phyloP scores from a whole-genome alignment of 495 filamentous ascomycete genomes.

The Penicillium manginii region DNA sequence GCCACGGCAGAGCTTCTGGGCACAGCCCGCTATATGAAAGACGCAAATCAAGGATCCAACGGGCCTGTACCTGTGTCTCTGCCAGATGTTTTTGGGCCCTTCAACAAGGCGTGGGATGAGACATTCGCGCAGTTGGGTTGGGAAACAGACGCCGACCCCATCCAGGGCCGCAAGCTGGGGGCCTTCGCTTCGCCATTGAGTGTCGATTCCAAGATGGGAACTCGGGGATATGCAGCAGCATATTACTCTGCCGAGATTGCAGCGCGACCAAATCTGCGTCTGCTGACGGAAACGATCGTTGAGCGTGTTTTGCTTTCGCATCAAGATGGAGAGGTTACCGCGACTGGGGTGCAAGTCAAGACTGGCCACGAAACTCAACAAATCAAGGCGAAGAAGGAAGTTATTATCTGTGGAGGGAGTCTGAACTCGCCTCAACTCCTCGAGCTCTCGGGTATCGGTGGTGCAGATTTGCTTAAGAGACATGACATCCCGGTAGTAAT shows the following conservation, averaged over 20 bases:
- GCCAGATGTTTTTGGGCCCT: slow-evolving; percentile 23
- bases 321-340: slow-evolving; percentile 23
- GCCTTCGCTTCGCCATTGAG: slow-evolving; percentile 24
- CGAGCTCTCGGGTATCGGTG: slow-evolving; percentile 63
- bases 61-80: slow-evolving; percentile 32
- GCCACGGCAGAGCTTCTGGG: slow-evolving; percentile 15
- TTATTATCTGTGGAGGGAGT: slow-evolving; percentile 59
- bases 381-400: slow-evolving; percentile 54
- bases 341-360: slow-evolving; percentile 42
- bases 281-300: slow-evolving; percentile 50
- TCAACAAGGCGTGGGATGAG: slow-evolving; percentile 34
- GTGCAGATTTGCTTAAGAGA: slow-evolving; percentile 24
- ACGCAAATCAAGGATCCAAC: slow-evolving; percentile 17
- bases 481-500: slow-evolving; percentile 39
- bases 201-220: slow-evolving; percentile 24
- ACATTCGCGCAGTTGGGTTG: slow-evolving; percentile 29
- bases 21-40: slow-evolving; percentile 18
- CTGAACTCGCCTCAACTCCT: slow-evolving; percentile 58
- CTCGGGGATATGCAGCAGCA: slow-evolving; percentile 46
- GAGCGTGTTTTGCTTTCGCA: slow-evolving; percentile 42
- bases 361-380: slow-evolving; percentile 26
- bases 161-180: slow-evolving; percentile 26
- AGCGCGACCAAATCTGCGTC: slow-evolving; percentile 46
- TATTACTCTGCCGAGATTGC: slow-evolving; percentile 33
- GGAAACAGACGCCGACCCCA: slow-evolving; percentile 25